Conservation (phyloP, 352 stramenopile genomes). For the Thraustochytrium striatum region DNA sequence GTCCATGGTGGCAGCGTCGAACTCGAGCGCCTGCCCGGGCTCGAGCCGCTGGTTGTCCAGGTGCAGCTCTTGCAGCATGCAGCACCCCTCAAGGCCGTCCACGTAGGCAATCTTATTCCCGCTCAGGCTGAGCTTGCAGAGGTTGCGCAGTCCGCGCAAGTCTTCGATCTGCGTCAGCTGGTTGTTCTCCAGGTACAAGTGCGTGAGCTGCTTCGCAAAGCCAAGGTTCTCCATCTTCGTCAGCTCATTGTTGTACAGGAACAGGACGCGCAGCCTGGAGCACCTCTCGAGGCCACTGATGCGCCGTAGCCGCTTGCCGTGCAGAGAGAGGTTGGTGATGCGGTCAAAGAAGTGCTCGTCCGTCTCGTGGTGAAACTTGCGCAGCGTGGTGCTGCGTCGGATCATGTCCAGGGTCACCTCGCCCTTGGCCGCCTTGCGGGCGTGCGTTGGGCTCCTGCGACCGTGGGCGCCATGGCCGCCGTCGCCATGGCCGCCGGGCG, state of each 20-base stretch:
- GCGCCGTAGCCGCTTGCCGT: not conserved
- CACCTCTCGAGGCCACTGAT: conserved; percentile 24
- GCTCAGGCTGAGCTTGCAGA: conserved; percentile 32
- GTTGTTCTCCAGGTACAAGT: conserved; percentile 46
- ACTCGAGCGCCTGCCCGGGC: conserved; percentile 1
- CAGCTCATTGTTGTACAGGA: conserved; percentile 33
- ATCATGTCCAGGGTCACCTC: conserved; percentile 30
- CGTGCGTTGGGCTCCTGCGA: too few relatives aligned
- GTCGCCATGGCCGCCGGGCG: not conserved
- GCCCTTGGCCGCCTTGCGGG: too few relatives aligned
- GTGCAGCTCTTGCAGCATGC: conserved; percentile 11
- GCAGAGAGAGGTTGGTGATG: conserved; percentile 40
- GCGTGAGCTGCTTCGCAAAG: conserved; percentile 6
- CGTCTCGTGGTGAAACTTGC: not conserved
- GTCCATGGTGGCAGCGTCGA: conserved; percentile 8
- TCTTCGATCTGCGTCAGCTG: not conserved
- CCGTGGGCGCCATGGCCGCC: not conserved
- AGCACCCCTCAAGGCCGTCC: conserved; percentile 29
- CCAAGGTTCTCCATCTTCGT: conserved; percentile 18
- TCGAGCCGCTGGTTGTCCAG: conserved; percentile 31
- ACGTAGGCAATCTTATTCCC: conserved; percentile 3
- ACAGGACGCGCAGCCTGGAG: conserved; percentile 21
- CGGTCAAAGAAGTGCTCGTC: conserved; percentile 38
- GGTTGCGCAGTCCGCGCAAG: not conserved
- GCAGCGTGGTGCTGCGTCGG: conserved; percentile 16